Base-by-base conservation (phyloP, 2,329 filamentous ascomycete species). In the Verticillium alfalfae region DNA sequence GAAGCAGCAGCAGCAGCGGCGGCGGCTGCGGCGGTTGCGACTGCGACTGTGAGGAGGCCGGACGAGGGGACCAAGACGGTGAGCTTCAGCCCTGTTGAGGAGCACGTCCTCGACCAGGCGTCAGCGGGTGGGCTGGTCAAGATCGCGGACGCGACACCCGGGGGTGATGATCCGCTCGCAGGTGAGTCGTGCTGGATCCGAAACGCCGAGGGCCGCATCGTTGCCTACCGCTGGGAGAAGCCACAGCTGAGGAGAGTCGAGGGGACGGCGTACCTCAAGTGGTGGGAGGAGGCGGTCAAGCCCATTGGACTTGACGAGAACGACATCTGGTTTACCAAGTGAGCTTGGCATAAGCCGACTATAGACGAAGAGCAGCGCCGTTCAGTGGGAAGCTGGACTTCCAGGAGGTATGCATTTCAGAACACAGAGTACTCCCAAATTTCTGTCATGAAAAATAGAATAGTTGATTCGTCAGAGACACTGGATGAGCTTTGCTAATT, bases 401-500 rank as follows among this genome's bases (percentile, higher is more conserved):
- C 8, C 8, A 22, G 3, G n/a, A 52, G 45, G 45, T 52, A 52
- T 31, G n/a, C 18, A 31, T 31, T 31, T 31, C 26, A 31, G 3
- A 31, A 31, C 26, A 31, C 5, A 31, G 26, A 31, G 26, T 5
- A 31, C 26, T 31, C 26, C 26, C 26, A 31, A 3, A 31, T 31
- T 31, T 4, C 26, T 31, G 26, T 31, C 4, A 31, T 31, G 9
- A 10, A 38, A 38, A 38, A 38, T 38, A 38, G 37, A 31, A 31
- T 0, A 37, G 36, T 37, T 7, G 36, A 37, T 13, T 7, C 36
- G 36, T 9, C 3, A 31, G 26, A 31, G 26, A 31, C 26, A 31
- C 26, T 4, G 26, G 26, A 4, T 31, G 26, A 31, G 26, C 38
- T 57, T 38, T 56, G 13, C 61, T 66, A 18, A 62, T 66, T n/a